Percentiles rank a stretch among this genome's conserved stretches.
phyloP scores from a whole-genome alignment of 257 asterid genomes.

The Craterostigma plantagineum region DNA sequence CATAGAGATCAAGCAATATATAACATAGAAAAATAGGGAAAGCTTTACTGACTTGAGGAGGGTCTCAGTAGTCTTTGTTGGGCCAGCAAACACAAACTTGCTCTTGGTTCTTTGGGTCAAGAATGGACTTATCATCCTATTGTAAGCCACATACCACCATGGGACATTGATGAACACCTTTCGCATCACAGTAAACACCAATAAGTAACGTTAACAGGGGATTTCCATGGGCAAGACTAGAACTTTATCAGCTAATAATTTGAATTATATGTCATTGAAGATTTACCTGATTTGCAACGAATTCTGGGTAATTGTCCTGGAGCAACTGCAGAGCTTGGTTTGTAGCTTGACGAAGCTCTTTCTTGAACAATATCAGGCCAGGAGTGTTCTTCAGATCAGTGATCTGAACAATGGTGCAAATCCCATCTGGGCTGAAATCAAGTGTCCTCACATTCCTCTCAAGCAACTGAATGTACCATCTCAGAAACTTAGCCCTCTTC shows the following conservation, averaged over 20 bases:
- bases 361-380: conserved; percentile 40
- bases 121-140: conserved; percentile 64
- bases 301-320: conserved; percentile 72
- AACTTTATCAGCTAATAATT: too few species aligned
- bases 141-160: conserved; percentile 78
- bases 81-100: conserved; percentile 75
- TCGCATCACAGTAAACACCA: background rate
- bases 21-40: background rate
- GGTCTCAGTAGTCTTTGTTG: conserved; percentile 53
- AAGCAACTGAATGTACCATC: conserved; percentile 46
- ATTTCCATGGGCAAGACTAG: background rate
- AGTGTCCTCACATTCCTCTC: conserved; percentile 58
- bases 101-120: conserved; percentile 70
- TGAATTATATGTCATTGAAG: too few species aligned
- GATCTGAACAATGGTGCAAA: conserved; percentile 44
- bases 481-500: conserved; percentile 40
- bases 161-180: conserved; percentile 77
- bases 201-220: conserved; percentile 2
- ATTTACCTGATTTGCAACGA: conserved; percentile 60
- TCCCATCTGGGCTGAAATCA: conserved; percentile 47
- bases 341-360: conserved; percentile 50
- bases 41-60: conserved; percentile 36
- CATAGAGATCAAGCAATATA: too few species aligned
- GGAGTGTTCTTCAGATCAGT: conserved; percentile 61
- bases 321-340: conserved; percentile 63